Evolutionary conservation across 2,329 filamentous ascomycete genomes (phyloP).

Genomic region (Calonectria leucothoes): DNA sequence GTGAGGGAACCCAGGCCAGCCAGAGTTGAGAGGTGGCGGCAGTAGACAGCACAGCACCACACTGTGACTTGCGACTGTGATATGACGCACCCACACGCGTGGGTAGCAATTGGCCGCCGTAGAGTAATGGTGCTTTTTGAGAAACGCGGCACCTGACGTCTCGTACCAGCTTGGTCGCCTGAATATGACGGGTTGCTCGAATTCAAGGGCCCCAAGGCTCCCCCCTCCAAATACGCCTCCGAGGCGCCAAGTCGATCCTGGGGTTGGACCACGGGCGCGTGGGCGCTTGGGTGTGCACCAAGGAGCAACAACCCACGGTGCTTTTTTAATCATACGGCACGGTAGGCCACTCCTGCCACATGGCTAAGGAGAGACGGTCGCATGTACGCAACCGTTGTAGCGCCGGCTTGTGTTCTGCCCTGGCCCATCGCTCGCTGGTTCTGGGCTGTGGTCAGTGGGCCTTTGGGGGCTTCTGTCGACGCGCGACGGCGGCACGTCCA

Average conservation of each 20-base stretch:
- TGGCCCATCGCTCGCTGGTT: neutral
- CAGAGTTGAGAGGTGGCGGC: slow-evolving; percentile 25
- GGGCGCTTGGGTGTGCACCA: slow-evolving; percentile 6
- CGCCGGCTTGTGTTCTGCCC: neutral
- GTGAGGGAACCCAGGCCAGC: slow-evolving; percentile 32
- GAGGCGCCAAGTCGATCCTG: neutral
- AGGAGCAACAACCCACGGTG: neutral
- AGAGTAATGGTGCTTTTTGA: slow-evolving; percentile 3
- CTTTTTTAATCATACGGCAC: neutral
- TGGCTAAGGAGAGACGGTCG: neutral
- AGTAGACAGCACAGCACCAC: slow-evolving; percentile 16
- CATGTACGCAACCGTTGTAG: neutral
- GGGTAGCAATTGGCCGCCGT: slow-evolving; percentile 1
- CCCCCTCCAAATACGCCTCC: neutral
- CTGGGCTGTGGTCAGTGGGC: neutral
- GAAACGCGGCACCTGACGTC: slow-evolving; percentile 1
- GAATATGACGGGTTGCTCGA: slow-evolving; percentile 9
- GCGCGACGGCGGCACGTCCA: slow-evolving; percentile 5
- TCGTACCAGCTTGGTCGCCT: neutral
- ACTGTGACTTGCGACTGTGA: slow-evolving; percentile 9
- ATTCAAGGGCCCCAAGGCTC: neutral
- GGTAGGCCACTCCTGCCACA: neutral
- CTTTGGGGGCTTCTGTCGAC: neutral
- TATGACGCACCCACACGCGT: slow-evolving; percentile 12
- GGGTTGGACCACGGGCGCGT: slow-evolving; percentile 7